Base-by-base conservation (phyloP, 495 filamentous ascomycete species). In the Penicillium paxilli region DNA sequence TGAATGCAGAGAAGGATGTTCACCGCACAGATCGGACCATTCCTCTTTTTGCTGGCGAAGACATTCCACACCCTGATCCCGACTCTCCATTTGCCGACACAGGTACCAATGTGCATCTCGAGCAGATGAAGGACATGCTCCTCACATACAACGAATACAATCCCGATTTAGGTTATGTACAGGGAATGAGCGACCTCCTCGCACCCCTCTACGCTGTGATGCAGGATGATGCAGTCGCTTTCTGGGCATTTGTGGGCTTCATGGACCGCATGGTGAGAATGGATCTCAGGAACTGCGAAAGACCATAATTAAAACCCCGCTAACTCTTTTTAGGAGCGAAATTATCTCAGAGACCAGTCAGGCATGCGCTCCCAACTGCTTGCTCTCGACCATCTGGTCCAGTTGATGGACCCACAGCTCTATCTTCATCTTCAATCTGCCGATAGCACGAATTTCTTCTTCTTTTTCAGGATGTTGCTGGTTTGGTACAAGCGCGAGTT, bases 401-500 rank as follows among this genome's bases (percentile, higher is more conserved):
- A 95, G 62, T 87, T 98, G 47, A 92, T 98, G 86, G 94, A 98
- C 59, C 92, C 94, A 0, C 88, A 91, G 63, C 83, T 98, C 33
- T 98, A 97, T 63, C 73, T 90, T 9, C 94, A 98, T 64, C 80
- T 98, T 0, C 83, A 96, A 64, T 84, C 80, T 7, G 91, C 92
- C 21, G 95, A 98, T 56, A 91, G 86, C 60, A 98, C 94, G 17
- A 98, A 98, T 70, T 98, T 98, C 72, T 98, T 98, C 71, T 98
- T 98, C 78, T 98, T 98, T 79, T 98, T 98, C 81, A 87, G 94
- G 21, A 97, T 97, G 92, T 77, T 98, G 21, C 78, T 98, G 0
- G 94, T 98, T 17, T 98, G 93, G 93, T 98, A 92, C 71, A 98
- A 98, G 74, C 88, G 94, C 4, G 94, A 98, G 71, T 98, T 98